A percentile compares a stretch with the other conserved stretches of the same genome.
phyloP scores from a whole-genome alignment of 2,329 filamentous ascomycete genomes.

The Aspergillus niger region DNA sequence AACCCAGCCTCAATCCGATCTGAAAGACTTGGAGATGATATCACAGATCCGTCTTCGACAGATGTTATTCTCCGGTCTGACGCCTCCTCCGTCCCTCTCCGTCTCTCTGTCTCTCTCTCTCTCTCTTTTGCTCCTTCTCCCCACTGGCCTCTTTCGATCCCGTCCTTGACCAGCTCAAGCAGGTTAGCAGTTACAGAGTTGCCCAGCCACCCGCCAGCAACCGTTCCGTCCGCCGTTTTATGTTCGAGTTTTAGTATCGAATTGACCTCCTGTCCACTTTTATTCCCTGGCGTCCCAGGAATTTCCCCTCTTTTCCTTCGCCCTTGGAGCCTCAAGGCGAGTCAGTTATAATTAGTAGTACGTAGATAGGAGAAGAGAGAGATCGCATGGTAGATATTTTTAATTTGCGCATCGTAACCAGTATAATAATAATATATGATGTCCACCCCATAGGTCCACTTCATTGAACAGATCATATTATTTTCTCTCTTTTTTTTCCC shows the following conservation, averaged over 20 bases:
- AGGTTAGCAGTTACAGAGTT: not conserved
- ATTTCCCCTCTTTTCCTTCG: not conserved
- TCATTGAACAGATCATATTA: slow-evolving; percentile 17
- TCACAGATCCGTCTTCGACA: slow-evolving; percentile 16
- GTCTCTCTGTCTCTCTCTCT: no score
- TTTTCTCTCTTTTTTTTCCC: slow-evolving; percentile 1
- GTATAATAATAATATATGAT: slow-evolving; percentile 11
- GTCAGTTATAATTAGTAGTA: slow-evolving; percentile 12
- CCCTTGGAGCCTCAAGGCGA: not conserved
- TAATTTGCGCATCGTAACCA: slow-evolving; percentile 7
- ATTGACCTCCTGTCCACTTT: slow-evolving; percentile 2
- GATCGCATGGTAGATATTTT: slow-evolving; percentile 3
- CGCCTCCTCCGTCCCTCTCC: slow-evolving; percentile 6
- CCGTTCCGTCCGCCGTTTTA: slow-evolving; percentile 15
- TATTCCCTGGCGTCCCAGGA: not conserved
- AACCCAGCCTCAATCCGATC: not conserved
- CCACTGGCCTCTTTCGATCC: slow-evolving; percentile 15
- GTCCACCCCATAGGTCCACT: slow-evolving; percentile 8
- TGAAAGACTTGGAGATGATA: slow-evolving; percentile 10
- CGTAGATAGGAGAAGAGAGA: not conserved
- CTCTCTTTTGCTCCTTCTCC: not conserved
- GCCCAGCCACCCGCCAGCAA: slow-evolving; percentile 13
- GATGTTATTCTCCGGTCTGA: slow-evolving; percentile 18
- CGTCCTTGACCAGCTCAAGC: not conserved
- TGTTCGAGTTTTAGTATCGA: slow-evolving; percentile 3